Evolutionary conservation across 2,329 filamentous ascomycete genomes (phyloP).

Genomic region (Trichoderma oligosporum): DNA sequence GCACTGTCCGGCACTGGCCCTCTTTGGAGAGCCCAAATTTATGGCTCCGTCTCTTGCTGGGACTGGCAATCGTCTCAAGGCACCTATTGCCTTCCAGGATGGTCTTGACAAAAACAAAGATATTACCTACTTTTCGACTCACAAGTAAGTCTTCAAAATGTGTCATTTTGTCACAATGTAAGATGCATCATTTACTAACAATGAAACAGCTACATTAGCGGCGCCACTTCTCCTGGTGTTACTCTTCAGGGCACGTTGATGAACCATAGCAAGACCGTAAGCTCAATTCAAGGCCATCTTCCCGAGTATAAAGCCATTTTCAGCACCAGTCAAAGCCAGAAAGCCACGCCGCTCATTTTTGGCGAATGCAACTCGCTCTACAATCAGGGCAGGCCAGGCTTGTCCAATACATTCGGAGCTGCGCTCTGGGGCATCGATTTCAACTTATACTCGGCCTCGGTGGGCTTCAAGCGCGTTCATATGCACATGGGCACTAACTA

Average conservation of each 20-base stretch:
- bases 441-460: conserved; percentile 53
- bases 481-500: conserved; percentile 64
- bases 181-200: neutral
- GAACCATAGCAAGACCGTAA: conserved; percentile 56
- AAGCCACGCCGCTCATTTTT: conserved; percentile 49
- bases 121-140: conserved; percentile 53
- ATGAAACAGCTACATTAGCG: conserved; percentile 55
- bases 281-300: conserved; percentile 47
- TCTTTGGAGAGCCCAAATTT: conserved; percentile 30
- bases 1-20: conserved; percentile 47
- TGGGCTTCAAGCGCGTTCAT: conserved; percentile 54
- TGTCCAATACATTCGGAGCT: conserved; percentile 63
- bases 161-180: neutral
- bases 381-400: conserved; percentile 56
- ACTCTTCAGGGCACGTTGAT: conserved; percentile 60
- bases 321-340: neutral
- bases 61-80: conserved; percentile 47
- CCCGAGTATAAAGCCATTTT: conserved; percentile 44
- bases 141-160: conserved; percentile 50
- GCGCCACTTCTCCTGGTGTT: conserved; percentile 55
- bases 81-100: conserved; percentile 48
- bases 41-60: conserved; percentile 58
- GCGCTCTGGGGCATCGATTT: conserved; percentile 64
- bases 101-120: conserved; percentile 48
- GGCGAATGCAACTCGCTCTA: conserved; percentile 62